Evolutionary conservation across 805 yeast genomes (phyloP), one percentile per base, ranked within the genome.

Genomic region (Saccharomyces jurei): DNA sequence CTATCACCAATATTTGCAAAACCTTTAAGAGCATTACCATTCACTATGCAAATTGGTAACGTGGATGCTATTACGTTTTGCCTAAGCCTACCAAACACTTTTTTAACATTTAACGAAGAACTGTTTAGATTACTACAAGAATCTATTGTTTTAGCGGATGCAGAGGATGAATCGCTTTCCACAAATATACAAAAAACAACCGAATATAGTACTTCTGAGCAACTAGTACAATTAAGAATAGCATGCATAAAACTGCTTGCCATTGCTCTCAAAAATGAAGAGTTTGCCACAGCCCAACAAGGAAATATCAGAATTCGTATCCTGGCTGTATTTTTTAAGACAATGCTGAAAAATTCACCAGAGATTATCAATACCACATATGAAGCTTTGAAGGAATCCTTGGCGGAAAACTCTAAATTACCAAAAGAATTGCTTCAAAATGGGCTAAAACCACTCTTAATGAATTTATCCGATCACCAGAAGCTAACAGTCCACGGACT

Each of bases 41-140:
- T 95, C 73, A 94, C 96, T 4, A 94, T 92, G 96, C 99, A 95
- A 72, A 94, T 94, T 54, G 99, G 99, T 41, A 91, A 94, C 68
- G 91, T 94, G 57, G 98, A 94, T 70, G 98, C 98, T 1, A 88
- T 94, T n/a, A 84, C 96, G 0, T 95, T 84, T 69, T 92, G 97
- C 65, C 73, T 94, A 55, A 82, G 86, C 1, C 75, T 92, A 50
- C 94, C 89, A 11, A 80, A 86, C 58, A 79, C 96, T 0, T 90
- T 92, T 61, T 73, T 92, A 59, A 84, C 85, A 9, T 92, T 89
- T 67, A 88, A 87, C 60, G 98, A 94, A 53, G 98, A 95, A 65
- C 72, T 94, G 56, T 87, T 85, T 56, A 75, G 99, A 52, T 74
- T 95, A 54, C 72, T 94, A 9, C 81, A 88, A 55, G 99, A 94